phyloP scores from a whole-genome alignment of 345 rosid genomes.

The Euphorbia peplus region DNA sequence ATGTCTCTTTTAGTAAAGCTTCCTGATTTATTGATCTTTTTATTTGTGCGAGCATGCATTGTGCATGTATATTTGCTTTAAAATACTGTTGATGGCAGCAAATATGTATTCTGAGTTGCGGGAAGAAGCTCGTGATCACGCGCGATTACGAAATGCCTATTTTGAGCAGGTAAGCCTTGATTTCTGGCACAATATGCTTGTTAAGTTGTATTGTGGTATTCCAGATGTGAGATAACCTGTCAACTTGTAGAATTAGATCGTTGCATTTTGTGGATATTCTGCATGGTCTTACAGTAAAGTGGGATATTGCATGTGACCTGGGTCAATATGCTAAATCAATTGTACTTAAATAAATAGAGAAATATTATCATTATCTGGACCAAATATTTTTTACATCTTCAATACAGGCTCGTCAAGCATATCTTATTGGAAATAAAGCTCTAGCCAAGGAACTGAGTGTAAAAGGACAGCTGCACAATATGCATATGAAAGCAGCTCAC shows the following conservation, averaged over 20 bases:
- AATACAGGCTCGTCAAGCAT: conserved; percentile 87
- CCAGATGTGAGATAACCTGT: not conserved
- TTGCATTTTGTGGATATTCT: not conserved
- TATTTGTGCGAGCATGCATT: conserved; percentile 29
- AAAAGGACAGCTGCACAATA: conserved; percentile 86
- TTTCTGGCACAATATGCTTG: not conserved
- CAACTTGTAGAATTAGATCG: not conserved
- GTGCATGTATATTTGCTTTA: conserved; percentile 40
- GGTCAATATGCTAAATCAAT: not conserved
- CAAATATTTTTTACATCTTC: conserved; percentile 9
- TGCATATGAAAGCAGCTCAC: conserved; percentile 96
- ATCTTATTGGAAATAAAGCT: conserved; percentile 83
- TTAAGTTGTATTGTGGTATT: not conserved
- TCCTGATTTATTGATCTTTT: conserved; percentile 27
- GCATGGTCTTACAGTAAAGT: not conserved
- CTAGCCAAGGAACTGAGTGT: conserved; percentile 89
- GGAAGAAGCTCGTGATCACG: conserved; percentile 93
- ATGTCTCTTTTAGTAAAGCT: conserved; percentile 33
- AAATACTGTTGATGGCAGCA: conserved; percentile 63
- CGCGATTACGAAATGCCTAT: conserved; percentile 80
- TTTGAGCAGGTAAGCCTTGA: conserved; percentile 72
- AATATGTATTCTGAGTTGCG: conserved; percentile 79
- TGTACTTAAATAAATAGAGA: too few species aligned
- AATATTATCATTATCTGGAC: not conserved
- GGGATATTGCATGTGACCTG: too few species aligned